Evolutionary conservation across 2,329 filamentous ascomycete genomes (phyloP).

Genomic region (Arthrobotrys musiformis): DNA sequence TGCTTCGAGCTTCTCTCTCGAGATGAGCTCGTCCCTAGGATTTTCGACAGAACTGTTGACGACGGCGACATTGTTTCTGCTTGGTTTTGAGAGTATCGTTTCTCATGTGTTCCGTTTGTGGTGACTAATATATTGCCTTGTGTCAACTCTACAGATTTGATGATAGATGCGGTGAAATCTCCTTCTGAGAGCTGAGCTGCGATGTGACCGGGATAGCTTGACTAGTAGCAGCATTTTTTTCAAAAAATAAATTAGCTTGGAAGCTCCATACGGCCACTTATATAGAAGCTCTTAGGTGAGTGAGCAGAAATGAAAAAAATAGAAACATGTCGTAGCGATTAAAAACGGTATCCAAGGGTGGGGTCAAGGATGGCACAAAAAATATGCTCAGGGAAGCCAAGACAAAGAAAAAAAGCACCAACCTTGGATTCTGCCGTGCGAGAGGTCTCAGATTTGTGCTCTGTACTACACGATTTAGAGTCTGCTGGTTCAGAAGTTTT

Average conservation of each 20-base stretch:
- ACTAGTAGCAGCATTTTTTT: slow-evolving; percentile 1
- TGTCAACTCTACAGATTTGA: slow-evolving; percentile 27
- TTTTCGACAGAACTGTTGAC: slow-evolving; percentile 21
- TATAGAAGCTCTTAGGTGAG: slow-evolving; percentile 7
- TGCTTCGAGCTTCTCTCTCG: background rate
- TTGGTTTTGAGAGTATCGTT: background rate
- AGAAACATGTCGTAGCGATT: slow-evolving; percentile 20
- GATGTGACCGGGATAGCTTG: slow-evolving; percentile 36
- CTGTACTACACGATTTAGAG: slow-evolving; percentile 48
- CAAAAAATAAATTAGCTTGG: background rate
- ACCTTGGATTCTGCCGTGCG: slow-evolving; percentile 46
- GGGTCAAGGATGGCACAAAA: slow-evolving; percentile 26
- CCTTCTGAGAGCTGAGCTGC: slow-evolving; percentile 18
- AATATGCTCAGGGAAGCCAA: slow-evolving; percentile 30
- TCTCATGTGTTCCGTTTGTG: background rate
- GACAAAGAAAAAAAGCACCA: slow-evolving; percentile 18
- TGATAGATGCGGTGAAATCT: slow-evolving; percentile 41
- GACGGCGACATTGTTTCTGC: slow-evolving; percentile 25
- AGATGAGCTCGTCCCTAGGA: slow-evolving; percentile 4
- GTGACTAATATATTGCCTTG: slow-evolving; percentile 1
- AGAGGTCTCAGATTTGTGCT: slow-evolving; percentile 52
- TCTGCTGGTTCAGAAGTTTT: slow-evolving; percentile 46
- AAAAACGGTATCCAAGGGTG: slow-evolving; percentile 3
- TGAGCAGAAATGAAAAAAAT: slow-evolving; percentile 16
- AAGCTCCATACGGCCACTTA: slow-evolving; percentile 10